Evolutionary conservation across 495 filamentous ascomycete genomes (phyloP).

Genomic region (Penicillium salamii): DNA sequence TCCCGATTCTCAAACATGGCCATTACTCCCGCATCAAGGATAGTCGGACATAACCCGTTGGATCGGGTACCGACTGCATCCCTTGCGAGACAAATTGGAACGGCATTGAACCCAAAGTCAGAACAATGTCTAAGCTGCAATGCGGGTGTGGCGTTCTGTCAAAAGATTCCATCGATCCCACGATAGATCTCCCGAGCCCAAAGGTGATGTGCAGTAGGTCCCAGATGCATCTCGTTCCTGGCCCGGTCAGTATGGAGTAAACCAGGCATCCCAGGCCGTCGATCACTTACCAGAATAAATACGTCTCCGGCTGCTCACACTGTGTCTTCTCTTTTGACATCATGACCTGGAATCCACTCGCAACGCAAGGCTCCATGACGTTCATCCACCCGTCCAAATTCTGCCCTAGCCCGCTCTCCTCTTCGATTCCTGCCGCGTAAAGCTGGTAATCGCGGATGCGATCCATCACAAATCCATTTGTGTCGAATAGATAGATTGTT

Average conservation of each 20-base stretch:
- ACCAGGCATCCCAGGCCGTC: background rate
- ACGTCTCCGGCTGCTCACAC: constrained; percentile 47
- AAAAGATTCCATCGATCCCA: constrained; percentile 35
- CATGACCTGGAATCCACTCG: constrained; percentile 30
- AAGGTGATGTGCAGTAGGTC: constrained; percentile 47
- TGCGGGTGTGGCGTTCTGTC: constrained; percentile 17
- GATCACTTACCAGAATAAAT: constrained; percentile 51
- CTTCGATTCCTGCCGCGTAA: constrained; percentile 40
- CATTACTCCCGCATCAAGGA: constrained; percentile 7
- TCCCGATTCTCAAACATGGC: background rate
- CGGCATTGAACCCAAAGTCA: no score
- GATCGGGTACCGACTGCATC: constrained; percentile 13
- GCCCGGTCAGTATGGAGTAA: constrained; percentile 7
- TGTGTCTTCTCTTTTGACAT: constrained; percentile 32
- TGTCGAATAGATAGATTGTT: constrained; percentile 48
- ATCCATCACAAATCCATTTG: constrained; percentile 48
- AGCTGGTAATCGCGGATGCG: constrained; percentile 47
- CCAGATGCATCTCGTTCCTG: constrained; percentile 55
- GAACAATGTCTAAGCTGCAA: constrained; percentile 27
- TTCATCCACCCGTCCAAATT: constrained; percentile 41
- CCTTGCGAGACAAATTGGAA: constrained; percentile 8
- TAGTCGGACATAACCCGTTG: constrained; percentile 6
- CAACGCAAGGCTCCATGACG: constrained; percentile 34
- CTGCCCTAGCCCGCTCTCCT: constrained; percentile 41
- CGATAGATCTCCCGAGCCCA: constrained; percentile 46